Percentiles rank a stretch among this genome's conserved stretches.
phyloP scores from a whole-genome alignment of 805 yeast genomes.

The Yamadazyma phyllophila region DNA sequence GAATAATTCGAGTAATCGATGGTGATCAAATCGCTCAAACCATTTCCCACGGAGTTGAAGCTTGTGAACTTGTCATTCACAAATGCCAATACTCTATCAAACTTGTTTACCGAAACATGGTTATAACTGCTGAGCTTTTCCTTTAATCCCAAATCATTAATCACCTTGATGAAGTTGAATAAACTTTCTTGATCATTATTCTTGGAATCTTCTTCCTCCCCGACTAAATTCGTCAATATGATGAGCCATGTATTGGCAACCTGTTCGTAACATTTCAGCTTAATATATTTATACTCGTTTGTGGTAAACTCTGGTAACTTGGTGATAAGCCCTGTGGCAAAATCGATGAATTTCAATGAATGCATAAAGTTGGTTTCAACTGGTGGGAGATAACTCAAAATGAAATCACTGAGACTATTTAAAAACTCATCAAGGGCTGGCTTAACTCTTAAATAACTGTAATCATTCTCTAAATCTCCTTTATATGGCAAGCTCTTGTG shows the following conservation, averaged over 20 bases:
- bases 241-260: constrained; percentile 57
- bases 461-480: constrained; percentile 70
- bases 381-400: constrained; percentile 71
- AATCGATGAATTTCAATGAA: constrained; percentile 62
- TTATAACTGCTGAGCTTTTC: constrained; percentile 46
- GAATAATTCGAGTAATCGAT: constrained; percentile 44
- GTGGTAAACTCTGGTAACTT: constrained; percentile 66
- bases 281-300: constrained; percentile 52
- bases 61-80: constrained; percentile 39
- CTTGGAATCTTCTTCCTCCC: constrained; percentile 17
- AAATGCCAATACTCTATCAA: constrained; percentile 44
- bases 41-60: constrained; percentile 22
- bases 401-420: constrained; percentile 69
- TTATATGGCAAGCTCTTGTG: constrained; percentile 64
- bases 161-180: constrained; percentile 24
- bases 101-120: constrained; percentile 39
- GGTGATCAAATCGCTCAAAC: constrained; percentile 33
- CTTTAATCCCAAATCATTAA: constrained; percentile 38
- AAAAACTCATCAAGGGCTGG: constrained; percentile 67
- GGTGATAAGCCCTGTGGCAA: constrained; percentile 57
- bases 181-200: constrained; percentile 15
- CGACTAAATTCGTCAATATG: constrained; percentile 31
- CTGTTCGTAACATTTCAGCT: constrained; percentile 57
- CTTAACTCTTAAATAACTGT: constrained; percentile 72
- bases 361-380: constrained; percentile 52